These are phyloP conservation scores for Daucus carota DNA, from an alignment of 129 eudicot genomes.

Conservation along the genomic window DNA sequence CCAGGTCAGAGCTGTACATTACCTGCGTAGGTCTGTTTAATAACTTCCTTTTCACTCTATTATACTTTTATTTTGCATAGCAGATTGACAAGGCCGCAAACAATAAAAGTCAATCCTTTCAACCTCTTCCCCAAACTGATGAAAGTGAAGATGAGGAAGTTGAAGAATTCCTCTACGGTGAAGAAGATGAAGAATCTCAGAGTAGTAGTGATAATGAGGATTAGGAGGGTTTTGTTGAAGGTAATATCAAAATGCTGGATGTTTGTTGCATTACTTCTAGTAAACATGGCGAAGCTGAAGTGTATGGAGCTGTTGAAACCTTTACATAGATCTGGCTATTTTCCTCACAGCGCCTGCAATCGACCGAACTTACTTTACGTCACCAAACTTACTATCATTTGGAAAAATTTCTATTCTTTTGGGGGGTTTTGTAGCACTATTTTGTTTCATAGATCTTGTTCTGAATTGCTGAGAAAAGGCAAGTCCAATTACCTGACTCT, in stretches of 20 bases:
- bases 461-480: too few species aligned
- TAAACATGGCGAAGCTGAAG: too few species aligned
- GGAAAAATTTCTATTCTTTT: too few species aligned
- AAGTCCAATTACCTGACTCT: too few species aligned
- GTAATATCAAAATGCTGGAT: background rate
- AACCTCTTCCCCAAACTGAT: conserved; percentile 35
- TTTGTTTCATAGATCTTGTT: too few species aligned
- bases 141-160: conserved; percentile 76
- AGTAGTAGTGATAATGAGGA: conserved; percentile 39
- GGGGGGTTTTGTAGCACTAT: too few species aligned
- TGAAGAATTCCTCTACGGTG: conserved; percentile 66
- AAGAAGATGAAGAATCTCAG: conserved; percentile 58
- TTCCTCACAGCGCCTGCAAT: too few species aligned
- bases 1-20: conserved; percentile 38
- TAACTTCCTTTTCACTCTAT: background rate
- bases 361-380: too few species aligned
- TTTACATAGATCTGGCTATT: too few species aligned
- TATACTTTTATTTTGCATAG: conserved; percentile 1
- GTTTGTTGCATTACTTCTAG: too few species aligned
- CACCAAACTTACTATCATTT: too few species aligned
- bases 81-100: conserved; percentile 70
- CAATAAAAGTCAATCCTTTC: conserved; percentile 25
- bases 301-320: too few species aligned
- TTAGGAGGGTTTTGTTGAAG: conserved; percentile 22
- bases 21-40: background rate